These are phyloP conservation scores for Cyclotella kingstonii DNA, from an alignment of 108 stramenopile species.

Conservation along the genomic window DNA sequence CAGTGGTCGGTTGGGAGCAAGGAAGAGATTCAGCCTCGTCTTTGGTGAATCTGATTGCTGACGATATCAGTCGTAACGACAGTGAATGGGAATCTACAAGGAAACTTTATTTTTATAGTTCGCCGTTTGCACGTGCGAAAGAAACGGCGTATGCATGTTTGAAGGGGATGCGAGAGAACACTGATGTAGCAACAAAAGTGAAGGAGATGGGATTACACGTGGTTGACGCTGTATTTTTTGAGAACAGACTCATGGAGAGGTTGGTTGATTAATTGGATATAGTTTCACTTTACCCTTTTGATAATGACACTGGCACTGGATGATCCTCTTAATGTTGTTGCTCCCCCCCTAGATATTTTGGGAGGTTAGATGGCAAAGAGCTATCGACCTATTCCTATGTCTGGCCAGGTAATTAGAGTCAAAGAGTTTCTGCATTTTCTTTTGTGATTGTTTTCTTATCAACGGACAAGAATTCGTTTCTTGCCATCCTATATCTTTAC, in stretches of 20 bases:
- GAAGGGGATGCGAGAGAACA: conserved; percentile 27
- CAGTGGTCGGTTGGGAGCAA: conserved; percentile 67
- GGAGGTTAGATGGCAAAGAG: conserved; percentile 65
- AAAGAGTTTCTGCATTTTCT: neutral
- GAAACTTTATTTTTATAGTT: conserved; percentile 63
- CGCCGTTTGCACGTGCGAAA: conserved; percentile 76
- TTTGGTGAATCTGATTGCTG: conserved; percentile 48
- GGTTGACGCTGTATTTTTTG: conserved; percentile 40
- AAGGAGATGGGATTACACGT: conserved; percentile 51
- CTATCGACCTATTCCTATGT: conserved; percentile 72
- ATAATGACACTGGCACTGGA: neutral
- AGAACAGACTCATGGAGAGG: conserved; percentile 77
- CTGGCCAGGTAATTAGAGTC: conserved; percentile 53
- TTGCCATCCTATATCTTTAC: neutral
- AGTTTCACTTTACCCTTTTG: neutral
- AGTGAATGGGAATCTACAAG: conserved; percentile 28
- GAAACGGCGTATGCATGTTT: conserved; percentile 74
- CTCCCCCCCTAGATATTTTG: conserved; percentile 49
- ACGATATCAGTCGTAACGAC: conserved; percentile 15
- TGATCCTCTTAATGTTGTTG: neutral
- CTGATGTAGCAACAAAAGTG: conserved; percentile 33
- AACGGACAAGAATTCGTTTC: too few species aligned
- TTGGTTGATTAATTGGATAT: neutral
- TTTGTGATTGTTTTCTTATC: neutral
- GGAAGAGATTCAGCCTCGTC: conserved; percentile 53